Percentiles rank a stretch among this genome's conserved stretches.
phyloP scores from a whole-genome alignment of 2,329 filamentous ascomycete species.

The Mycosphaerelloides madeirae region DNA sequence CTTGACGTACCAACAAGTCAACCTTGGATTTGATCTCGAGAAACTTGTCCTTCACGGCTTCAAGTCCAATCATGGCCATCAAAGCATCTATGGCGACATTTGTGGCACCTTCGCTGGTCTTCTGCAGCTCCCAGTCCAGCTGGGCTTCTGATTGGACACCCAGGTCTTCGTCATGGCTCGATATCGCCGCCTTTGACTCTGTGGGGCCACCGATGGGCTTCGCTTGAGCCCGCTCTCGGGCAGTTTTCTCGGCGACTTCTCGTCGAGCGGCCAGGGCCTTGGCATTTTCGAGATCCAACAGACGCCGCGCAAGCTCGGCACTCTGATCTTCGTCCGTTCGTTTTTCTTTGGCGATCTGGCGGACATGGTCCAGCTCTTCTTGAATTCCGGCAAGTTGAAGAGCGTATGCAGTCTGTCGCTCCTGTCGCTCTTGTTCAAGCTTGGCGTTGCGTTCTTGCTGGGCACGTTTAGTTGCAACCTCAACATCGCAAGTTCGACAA shows the following conservation, averaged over 20 bases:
- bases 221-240: no score
- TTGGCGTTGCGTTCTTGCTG: conserved; percentile 46
- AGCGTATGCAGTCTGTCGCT: conserved; percentile 42
- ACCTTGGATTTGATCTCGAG: conserved; percentile 59
- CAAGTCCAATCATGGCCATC: conserved; percentile 68
- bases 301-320: conserved; percentile 43
- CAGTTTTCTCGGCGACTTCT: not conserved
- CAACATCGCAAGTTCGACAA: conserved; percentile 48
- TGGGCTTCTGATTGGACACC: conserved; percentile 31
- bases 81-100: conserved; percentile 57
- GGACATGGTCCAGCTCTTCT: conserved; percentile 50
- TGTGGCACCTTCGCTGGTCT: conserved; percentile 46
- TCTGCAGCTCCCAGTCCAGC: conserved; percentile 60
- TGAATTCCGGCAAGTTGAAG: conserved; percentile 46
- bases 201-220: no score
- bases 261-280: not conserved
- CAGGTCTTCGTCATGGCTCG: not conserved
- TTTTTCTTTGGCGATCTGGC: conserved; percentile 39
- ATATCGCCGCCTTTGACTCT: not conserved
- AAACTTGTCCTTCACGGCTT: conserved; percentile 62
- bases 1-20: conserved; percentile 57
- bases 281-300: conserved; percentile 44
- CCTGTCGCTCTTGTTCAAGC: conserved; percentile 48
- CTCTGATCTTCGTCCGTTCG: conserved; percentile 44
- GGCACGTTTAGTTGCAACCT: conserved; percentile 45